Evolutionary conservation across 23 red algal genomes (phyloP), one percentile per base, ranked within the genome.

Genomic region (Pyropia haitanensis): DNA sequence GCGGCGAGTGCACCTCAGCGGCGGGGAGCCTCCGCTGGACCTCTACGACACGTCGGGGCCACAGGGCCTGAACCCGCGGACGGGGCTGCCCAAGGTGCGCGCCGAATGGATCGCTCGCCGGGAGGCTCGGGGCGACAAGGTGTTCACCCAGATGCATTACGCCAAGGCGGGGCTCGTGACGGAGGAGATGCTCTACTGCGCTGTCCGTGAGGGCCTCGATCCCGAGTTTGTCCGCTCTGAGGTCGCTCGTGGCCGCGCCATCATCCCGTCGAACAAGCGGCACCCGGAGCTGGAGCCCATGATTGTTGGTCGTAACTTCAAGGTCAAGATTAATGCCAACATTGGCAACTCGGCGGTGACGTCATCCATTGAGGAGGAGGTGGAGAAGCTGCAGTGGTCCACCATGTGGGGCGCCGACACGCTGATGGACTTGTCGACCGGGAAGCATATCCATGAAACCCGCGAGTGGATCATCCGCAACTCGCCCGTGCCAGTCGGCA

Each of bases 371-470:
- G 93, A 97, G 58, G 93, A 97, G 64, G 93, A 97, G 67, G 93
- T 97, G 23, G 93, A 97, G 65, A 97, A 97, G 51, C 67, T 97
- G 19, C 93, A 97, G 65, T 97, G 93, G 93, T 85, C 85, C 7
- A 81, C 81, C 28, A 86, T 97, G 81, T 97, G 93, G 93, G 93
- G 93, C 22, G 93, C 93, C 16, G 93, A 97, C 57, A 97, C 93
- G n/a, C 67, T 97, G 17, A 97, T 97, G 93, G 93, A 97, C 63
- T 58, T 97, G 50, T 78, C 68, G 18, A 97, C 93, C 15, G 93
- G 93, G 18, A 73, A 68, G 23, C 77, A 97, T 53, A 97, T 97
- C 51, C 93, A 88, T 51, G 54, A 89, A 39, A 88, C 85, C 39
- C 93, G 93, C 31, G 85, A 97, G 55, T 97, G 93, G 93, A 97